Base-by-base conservation (phyloP, 306 rosid species). In the Fragaria vesca region DNA sequence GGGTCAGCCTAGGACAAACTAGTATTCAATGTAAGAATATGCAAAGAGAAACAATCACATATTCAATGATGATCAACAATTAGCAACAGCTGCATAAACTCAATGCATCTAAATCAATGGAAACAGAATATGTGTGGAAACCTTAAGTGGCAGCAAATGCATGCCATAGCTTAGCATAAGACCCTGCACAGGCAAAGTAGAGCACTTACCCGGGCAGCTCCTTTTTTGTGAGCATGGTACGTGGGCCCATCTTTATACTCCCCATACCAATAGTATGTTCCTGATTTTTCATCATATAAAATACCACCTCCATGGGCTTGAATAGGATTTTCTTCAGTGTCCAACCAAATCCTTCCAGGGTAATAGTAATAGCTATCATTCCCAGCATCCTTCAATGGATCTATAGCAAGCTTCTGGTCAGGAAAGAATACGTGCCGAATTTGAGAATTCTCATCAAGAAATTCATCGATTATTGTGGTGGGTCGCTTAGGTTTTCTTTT, bases 231-330 rank as follows among this genome's bases (percentile, higher is more conserved):
- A 83, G 92, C 90, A 81, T 77, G 97, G 83, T 91, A 96, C 68
- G 99, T 93, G 28, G 93, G 91, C 18, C 99, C 99, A 52, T 91
- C 98, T 89, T 96, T 96, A 74, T 88, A 96, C 85, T 96, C 99
- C 69, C 99, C 99, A 63, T 96, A 96, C 99, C 99, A 96, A 82
- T 96, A 96, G 86, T 91, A 93, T 47, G 91, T 90, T 86, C 79
- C 86, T n/a, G 93, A 86, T 30, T 38, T 80, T 81, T 87, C 82
- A 81, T 93, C 96, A 73, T 80, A 88, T 13, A 96, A 78, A 80
- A 96, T 83, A 75, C 98, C 99, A 58, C 99, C 99, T 81, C 99
- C 99, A 81, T 93, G 99, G 63, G 98, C 98, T 86, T 96, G 98
- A 76, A 93, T 93, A 42, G 98, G 97, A 86, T 90, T 88, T 54